Evolutionary conservation across 768 basidiomycete genomes (phyloP), one percentile per base, ranked within the genome.

Genomic region (Pholiota conissans): DNA sequence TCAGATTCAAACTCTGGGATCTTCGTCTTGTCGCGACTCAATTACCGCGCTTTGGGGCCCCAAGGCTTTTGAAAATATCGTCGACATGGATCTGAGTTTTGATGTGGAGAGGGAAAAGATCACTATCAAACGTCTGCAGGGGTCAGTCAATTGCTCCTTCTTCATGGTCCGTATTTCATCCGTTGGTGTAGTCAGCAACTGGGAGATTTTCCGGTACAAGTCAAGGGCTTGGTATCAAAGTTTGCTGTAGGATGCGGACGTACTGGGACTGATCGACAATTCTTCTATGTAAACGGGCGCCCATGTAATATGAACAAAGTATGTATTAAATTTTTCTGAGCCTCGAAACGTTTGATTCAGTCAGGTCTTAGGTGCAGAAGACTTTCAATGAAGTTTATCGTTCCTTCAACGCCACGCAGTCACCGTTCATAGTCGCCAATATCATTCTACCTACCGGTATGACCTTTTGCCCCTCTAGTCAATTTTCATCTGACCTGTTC

Each of bases 301-400:
- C 97, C 97, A 0, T 95, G 92, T 65, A 85, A 83, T 61, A 78
- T 90, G 8, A 73, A 78, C 16, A 95, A 92, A 78, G 93, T 90
- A 54, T 45, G 30, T 54, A 26, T 13, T 26, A 5, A 13, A 30
- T 18, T 11, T 48, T 24, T 8, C 35, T 18, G 22, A 7, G 16
- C 27, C 29, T n/a, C n/a, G n/a, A 28, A 30, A 50, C 24, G 3
- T 10, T 26, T 18, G 20, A 3, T 55, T n/a, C 7, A 11, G 28
- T 9, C 52, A 55, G 13, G 5, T 5, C n/a, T 20, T 61, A 93
- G 91, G 76, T 95, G 26, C 90, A 93, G 65, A 95, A 93, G 66
- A 87, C 86, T 0, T 83, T 97, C 74, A 97, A 97, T 66, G 96
- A 99, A 63, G 85, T 93, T 2, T 99, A 97, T 71, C 86, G 89